Conservation (phyloP, 1,139 yeast genomes). For the Magnusiomyces clavatus region DNA sequence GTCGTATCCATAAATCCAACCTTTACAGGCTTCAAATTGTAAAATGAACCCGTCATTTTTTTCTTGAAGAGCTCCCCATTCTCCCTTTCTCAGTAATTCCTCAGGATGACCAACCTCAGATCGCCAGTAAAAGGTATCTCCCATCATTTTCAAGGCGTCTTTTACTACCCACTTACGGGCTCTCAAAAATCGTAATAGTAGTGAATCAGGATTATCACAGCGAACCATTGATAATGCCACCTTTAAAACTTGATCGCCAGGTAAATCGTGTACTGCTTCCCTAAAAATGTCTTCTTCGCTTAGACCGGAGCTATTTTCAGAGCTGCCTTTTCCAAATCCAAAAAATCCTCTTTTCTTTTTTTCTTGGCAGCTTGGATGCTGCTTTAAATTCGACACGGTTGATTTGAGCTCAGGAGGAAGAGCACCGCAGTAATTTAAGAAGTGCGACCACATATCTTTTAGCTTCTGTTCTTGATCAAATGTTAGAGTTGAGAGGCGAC, state of each 20-base stretch:
- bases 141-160: constrained; percentile 57
- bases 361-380: constrained; percentile 14
- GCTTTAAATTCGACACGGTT: constrained; percentile 19
- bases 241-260: constrained; percentile 16
- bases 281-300: constrained; percentile 7
- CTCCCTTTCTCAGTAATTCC: constrained; percentile 52
- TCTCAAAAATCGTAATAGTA: constrained; percentile 55
- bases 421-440: constrained; percentile 55
- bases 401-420: constrained; percentile 33
- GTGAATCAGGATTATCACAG: constrained; percentile 64
- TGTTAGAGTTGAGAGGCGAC: constrained; percentile 53
- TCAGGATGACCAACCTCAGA: constrained; percentile 49
- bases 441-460: constrained; percentile 69
- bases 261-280: constrained; percentile 6
- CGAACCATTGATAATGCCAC: constrained; percentile 46
- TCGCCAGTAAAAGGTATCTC: constrained; percentile 66
- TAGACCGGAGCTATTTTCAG: background rate
- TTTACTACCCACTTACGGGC: constrained; percentile 70
- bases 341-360: constrained; percentile 23
- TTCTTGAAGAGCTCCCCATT: constrained; percentile 36
- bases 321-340: constrained; percentile 21
- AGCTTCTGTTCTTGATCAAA: constrained; percentile 56
- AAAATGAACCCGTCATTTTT: constrained; percentile 41
- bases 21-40: constrained; percentile 51
- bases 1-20: constrained; percentile 60